Base-by-base conservation (phyloP, 495 filamentous ascomycete genomes). In the Penicillium longicatenatum region DNA sequence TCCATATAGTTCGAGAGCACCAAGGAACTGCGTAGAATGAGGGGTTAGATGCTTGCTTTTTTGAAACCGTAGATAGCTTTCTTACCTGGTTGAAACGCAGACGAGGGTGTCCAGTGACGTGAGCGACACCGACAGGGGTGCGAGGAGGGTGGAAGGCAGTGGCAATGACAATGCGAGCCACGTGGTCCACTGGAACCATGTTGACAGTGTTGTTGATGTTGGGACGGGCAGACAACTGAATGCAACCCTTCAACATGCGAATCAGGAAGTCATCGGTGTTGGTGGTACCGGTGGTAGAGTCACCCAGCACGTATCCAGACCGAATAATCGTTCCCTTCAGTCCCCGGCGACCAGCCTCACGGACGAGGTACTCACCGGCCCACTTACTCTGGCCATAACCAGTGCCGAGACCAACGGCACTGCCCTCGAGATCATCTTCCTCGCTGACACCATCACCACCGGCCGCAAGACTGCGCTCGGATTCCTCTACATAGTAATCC, bases 301-400 rank as follows among this genome's bases (percentile, higher is more conserved):
- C 57, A 54, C 57, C 94, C 7, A 88, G 79, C 3, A 97, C 80
- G 67, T 97, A 98, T 33, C 93, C 93, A 12, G 94, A 90, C 3
- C 94, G 84, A 41, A 98, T 75, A 41, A 97, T 83, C 1, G 83
- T 83, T 22, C 91, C 92, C 14, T 73, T 75, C 11, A 98, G 79
- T 29, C 94, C 94, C 55, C 91, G 75, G 49, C 73, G 77, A 19
- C 92, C 91, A 29, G 93, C 93, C 66, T 89, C 90, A 17, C 88
- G 80, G 47, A 93, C 83, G 14, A 98, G 77, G 63, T 91, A 88
- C 70, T 97, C 93, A 8, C 83, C 76, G 21, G 85, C 86, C 88
- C 89, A 92, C 77, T 98, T 98, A 48, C 81, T 85, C 73, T 97
- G 93, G 8, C 92, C 94, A 65, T 98, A 98, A 7, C 93, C 94